These are phyloP conservation scores for Phylloboletellus chloephorus DNA, from an alignment of 1,284 basidiomycete genomes.

Conservation along the genomic window DNA sequence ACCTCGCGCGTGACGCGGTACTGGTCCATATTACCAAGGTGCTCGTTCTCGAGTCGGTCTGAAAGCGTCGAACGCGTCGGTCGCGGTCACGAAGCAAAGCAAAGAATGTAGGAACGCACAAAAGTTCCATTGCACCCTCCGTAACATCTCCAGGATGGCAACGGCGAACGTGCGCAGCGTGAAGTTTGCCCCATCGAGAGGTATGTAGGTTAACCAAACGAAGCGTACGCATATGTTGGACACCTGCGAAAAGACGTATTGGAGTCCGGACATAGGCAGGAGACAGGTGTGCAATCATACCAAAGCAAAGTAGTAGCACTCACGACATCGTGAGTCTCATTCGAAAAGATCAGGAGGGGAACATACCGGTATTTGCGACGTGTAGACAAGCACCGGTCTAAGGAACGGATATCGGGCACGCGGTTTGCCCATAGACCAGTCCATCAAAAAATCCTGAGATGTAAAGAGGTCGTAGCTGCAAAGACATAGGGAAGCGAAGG, in stretches of 20 bases:
- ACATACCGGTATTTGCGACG: constrained; percentile 53
- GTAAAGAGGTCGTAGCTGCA: constrained; percentile 1
- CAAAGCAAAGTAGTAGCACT: constrained; percentile 74
- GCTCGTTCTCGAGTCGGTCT: constrained; percentile 85
- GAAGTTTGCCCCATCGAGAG: constrained; percentile 44
- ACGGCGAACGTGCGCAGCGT: constrained; percentile 64
- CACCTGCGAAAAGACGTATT: constrained; percentile 40
- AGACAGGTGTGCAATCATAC: constrained; percentile 36
- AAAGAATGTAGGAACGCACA: constrained; percentile 43
- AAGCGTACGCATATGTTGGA: constrained; percentile 76
- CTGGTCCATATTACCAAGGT: constrained; percentile 79
- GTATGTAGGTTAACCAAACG: constrained; percentile 78
- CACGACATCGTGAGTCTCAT: constrained; percentile 3
- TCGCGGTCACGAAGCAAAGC: neutral
- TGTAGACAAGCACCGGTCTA: constrained; percentile 71
- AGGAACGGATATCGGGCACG: constrained; percentile 60
- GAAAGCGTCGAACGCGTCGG: constrained; percentile 4
- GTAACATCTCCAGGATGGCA: constrained; percentile 71
- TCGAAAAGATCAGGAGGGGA: neutral
- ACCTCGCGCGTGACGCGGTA: constrained; percentile 79
- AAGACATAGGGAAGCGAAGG: neutral
- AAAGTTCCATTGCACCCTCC: constrained; percentile 91
- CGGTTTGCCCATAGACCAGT: constrained; percentile 73
- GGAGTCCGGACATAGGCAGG: neutral
- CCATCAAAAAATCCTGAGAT: constrained; percentile 68